A percentile compares a stretch with the other conserved stretches of the same genome.
Evolutionary conservation across 2,329 filamentous ascomycete genomes (phyloP).

Genomic region (Coniosporium tulheliwenetii): DNA sequence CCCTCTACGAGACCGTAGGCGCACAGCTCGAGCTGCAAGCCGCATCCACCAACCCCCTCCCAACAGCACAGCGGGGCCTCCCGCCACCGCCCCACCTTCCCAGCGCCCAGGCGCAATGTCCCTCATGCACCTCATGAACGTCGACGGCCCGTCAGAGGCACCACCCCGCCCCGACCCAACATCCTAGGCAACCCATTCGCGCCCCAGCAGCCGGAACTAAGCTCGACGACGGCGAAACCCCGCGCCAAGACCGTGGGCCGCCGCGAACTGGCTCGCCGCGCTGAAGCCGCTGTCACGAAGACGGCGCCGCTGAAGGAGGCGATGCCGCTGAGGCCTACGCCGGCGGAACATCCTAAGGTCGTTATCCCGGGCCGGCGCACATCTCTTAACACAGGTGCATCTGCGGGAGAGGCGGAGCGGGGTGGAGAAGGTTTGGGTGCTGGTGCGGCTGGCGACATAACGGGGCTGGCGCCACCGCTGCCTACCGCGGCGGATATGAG

Average conservation of each 20-base stretch:
- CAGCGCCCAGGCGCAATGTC: slow-evolving; percentile 8
- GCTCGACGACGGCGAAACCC: slow-evolving; percentile 10
- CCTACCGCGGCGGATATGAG: slow-evolving; percentile 26
- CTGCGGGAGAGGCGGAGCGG: too few species aligned
- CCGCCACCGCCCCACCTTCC: slow-evolving; percentile 2
- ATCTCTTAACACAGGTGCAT: too few species aligned
- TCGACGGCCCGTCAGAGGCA: slow-evolving; percentile 1
- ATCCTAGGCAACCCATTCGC: slow-evolving; percentile 4
- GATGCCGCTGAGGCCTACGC: too few species aligned
- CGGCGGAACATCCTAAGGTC: too few species aligned
- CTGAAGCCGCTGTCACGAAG: slow-evolving; percentile 35
- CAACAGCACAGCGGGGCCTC: slow-evolving; percentile 11
- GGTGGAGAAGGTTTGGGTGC: too few species aligned
- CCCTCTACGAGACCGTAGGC: slow-evolving; percentile 54
- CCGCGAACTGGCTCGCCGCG: slow-evolving; percentile 41
- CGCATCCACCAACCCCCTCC: slow-evolving; percentile 2
- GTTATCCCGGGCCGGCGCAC: too few species aligned
- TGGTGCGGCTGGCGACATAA: too few species aligned
- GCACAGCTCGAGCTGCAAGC: slow-evolving; percentile 35
- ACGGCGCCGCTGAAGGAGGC: too few species aligned
- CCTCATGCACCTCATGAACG: slow-evolving; percentile 3
- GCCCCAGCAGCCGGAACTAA: slow-evolving; percentile 6
- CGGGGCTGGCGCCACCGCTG: too few species aligned
- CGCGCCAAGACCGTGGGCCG: slow-evolving; percentile 43
- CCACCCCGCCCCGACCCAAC: slow-evolving; percentile 1